phyloP scores from a whole-genome alignment of 2,329 filamentous ascomycete species.

The Grosmannia huntii region DNA sequence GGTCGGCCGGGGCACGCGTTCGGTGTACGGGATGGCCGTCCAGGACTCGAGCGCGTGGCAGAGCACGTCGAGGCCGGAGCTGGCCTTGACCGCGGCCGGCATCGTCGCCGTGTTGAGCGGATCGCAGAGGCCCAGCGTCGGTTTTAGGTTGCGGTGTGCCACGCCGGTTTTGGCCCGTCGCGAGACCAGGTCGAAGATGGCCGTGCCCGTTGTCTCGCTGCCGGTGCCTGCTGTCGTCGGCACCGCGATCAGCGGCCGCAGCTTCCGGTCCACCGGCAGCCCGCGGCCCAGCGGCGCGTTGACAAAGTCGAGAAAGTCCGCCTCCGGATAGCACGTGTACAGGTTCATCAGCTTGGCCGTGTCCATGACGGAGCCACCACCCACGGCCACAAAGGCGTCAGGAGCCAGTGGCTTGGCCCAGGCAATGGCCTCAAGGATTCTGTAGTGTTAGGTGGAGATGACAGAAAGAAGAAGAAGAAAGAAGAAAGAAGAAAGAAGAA shows the following conservation, averaged over 20 bases:
- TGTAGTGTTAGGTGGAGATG: conserved; percentile 24
- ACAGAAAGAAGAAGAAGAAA: not conserved
- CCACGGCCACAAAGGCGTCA: conserved; percentile 88
- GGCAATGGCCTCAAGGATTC: conserved; percentile 77
- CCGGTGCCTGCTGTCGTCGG: conserved; percentile 80
- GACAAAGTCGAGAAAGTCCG: conserved; percentile 94
- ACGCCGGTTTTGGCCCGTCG: conserved; percentile 92
- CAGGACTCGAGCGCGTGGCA: conserved; percentile 94
- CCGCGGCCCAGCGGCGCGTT: conserved; percentile 89
- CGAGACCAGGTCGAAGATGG: conserved; percentile 89
- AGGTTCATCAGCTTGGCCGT: conserved; percentile 98
- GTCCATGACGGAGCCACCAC: conserved; percentile 88
- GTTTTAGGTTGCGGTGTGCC: conserved; percentile 89
- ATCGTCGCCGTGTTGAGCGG: conserved; percentile 90
- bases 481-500: not conserved
- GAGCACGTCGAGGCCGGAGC: conserved; percentile 84
- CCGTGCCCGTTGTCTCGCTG: conserved; percentile 92
- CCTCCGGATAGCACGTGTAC: conserved; percentile 80
- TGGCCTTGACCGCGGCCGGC: conserved; percentile 86
- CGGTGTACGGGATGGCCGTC: conserved; percentile 91
- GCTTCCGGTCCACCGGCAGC: conserved; percentile 54
- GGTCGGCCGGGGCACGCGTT: conserved; percentile 68
- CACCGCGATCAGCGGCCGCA: conserved; percentile 68
- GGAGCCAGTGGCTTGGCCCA: conserved; percentile 70
- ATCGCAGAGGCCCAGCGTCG: conserved; percentile 76